Percentiles rank a stretch among this genome's conserved stretches.
These are phyloP conservation scores for Rhodotorula sp. DNA, from an alignment of 1,284 basidiomycete genomes.

Conservation along the genomic window DNA sequence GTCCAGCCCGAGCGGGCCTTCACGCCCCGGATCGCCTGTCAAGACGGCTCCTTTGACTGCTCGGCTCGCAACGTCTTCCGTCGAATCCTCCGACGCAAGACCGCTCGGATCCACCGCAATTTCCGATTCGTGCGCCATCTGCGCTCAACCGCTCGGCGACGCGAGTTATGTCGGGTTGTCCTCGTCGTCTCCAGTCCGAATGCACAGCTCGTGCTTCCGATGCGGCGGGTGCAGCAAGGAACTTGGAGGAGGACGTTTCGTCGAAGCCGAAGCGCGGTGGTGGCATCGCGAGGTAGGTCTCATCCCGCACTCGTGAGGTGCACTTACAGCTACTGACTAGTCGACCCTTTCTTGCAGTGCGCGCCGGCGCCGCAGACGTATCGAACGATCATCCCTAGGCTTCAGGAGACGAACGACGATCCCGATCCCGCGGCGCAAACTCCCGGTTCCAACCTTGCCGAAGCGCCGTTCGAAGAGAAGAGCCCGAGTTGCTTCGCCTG, in stretches of 20 bases:
- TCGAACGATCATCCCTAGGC: slow-evolving; percentile 22
- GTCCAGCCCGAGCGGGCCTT: neutral
- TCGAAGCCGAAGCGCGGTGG: slow-evolving; percentile 19
- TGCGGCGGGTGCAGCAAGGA: slow-evolving; percentile 66
- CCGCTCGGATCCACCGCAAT: neutral
- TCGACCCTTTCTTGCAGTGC: slow-evolving; percentile 10
- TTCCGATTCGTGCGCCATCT: slow-evolving; percentile 16
- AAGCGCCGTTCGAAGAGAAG: neutral
- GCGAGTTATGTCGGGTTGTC: slow-evolving; percentile 24
- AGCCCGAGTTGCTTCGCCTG: slow-evolving; percentile 17
- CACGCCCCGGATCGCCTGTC: neutral
- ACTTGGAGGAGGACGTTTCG: slow-evolving; percentile 21
- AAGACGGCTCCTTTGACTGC: neutral
- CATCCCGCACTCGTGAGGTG: too few species aligned
- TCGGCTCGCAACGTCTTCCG: neutral
- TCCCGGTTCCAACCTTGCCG: too few species aligned
- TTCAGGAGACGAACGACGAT: slow-evolving; percentile 5
- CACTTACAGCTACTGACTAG: neutral
- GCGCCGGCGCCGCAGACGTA: slow-evolving; percentile 19
- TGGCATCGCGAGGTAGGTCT: slow-evolving; percentile 26
- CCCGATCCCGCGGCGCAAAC: neutral
- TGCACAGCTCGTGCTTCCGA: slow-evolving; percentile 56
- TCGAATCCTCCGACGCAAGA: neutral
- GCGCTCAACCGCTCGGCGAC: slow-evolving; percentile 15
- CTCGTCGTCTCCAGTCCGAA: neutral